Evolutionary conservation across 2,329 filamentous ascomycete genomes (phyloP), one percentile per base, ranked within the genome.

Genomic region (Ophiocordyceps camponoti-rufipedis): DNA sequence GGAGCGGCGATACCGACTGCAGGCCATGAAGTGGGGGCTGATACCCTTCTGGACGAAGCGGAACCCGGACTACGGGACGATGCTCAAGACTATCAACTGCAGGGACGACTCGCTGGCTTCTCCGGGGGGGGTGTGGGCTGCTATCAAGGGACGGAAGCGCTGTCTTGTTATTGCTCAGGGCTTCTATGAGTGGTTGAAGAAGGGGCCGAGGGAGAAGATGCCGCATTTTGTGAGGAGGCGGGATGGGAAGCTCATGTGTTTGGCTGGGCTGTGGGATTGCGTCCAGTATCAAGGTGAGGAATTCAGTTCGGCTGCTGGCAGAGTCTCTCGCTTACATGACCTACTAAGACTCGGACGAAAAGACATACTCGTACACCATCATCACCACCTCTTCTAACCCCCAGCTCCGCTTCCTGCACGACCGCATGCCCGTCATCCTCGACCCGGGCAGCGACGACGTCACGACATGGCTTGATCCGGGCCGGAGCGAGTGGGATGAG

Each of bases 141-240:
- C 75, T 1, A 93, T 96, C 83, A 95, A 95, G 65, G 78, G 80
- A 49, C 76, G 74, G 53, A 94, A 95, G 64, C 73, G 91, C 29
- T 96, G 91, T 59, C 70, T 96, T 19, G 78, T 96, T 10, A 58
- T 94, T 6, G 87, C 85, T 10, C 82, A 95, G 61, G 91, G 91
- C 1, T 98, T 96, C 62, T 98, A 86, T 56, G 91, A 98, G 62
- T 96, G 91, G 91, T 67, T 93, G 48, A 89, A 89, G 62, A 85
- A 80, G 54, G 80, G 55, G 45, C 70, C 55, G 7, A 88, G 83
- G 53, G 82, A 91, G 45, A 93, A 85, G 63, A 66, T 89, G 2
- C 89, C 91, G 11, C 79, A 96, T 61, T 95, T 79, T 55, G 74
- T 86, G 19, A 88, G 80, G 62, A 71, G 87, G 28, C 83, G 78